phyloP scores from a whole-genome alignment of 495 filamentous ascomycete genomes.

The Penicillium paradoxum region DNA sequence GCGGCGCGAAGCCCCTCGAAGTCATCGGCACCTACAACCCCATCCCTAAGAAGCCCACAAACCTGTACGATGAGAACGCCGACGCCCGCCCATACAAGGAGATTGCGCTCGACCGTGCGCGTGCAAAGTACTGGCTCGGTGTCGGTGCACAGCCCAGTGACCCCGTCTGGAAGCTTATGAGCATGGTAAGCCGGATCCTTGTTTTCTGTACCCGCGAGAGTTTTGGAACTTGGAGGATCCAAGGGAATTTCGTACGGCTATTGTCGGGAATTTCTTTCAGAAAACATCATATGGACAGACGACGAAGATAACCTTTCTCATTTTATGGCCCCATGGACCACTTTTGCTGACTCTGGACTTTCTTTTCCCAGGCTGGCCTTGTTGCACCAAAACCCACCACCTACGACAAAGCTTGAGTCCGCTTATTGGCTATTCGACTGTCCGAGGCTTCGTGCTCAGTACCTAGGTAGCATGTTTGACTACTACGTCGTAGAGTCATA shows the following conservation, averaged over 20 bases:
- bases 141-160: slow-evolving; percentile 94
- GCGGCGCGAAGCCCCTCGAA: slow-evolving; percentile 83
- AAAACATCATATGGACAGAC: not conserved
- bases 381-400: slow-evolving; percentile 27
- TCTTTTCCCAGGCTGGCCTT: slow-evolving; percentile 24
- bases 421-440: not conserved
- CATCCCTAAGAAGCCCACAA: slow-evolving; percentile 60
- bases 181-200: slow-evolving; percentile 59
- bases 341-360: not conserved
- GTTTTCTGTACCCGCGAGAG: not conserved
- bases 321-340: not conserved
- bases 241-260: not conserved
- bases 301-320: not conserved
- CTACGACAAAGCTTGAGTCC: slow-evolving; percentile 19
- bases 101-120: slow-evolving; percentile 72
- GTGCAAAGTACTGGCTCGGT: slow-evolving; percentile 93
- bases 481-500: not conserved
- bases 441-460: not conserved
- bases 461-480: not conserved
- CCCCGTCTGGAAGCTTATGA: slow-evolving; percentile 77
- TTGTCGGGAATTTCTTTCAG: not conserved
- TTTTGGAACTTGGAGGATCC: not conserved
- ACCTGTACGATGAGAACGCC: slow-evolving; percentile 60
- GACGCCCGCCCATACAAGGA: slow-evolving; percentile 68
- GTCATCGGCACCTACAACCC: slow-evolving; percentile 96